Evolutionary conservation across 441 rosid species (phyloP), one percentile per base, ranked within the genome.

Genomic region (Populus hybrid): DNA sequence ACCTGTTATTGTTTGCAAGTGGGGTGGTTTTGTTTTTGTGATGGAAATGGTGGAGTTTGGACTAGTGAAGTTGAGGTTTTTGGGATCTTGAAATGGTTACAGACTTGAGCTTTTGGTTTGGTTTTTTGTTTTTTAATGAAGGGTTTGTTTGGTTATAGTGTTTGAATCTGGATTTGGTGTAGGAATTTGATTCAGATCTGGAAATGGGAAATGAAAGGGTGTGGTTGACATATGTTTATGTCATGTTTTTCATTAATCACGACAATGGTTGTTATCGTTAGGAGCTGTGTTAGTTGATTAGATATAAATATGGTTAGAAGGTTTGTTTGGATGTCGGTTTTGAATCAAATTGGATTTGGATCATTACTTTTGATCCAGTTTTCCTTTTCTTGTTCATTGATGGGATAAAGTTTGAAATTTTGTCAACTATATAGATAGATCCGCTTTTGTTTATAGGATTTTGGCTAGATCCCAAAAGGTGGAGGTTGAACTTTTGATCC

Each of bases 161-260:
- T 5, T 59, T 28, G 69, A 40, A 73, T 73, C 21, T n/a, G 59
- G 63, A 3, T 72, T 77, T n/a, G 59, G 28, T 30, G 26, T 61
- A 24, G 20, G 3, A 8, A 16, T 21, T 75, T 23, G 71, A 3
- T 3, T 64, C 61, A 70, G 82, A 79, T 75, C 82, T 75, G 78
- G 28, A 21, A 75, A 28, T 79, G 78, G 40, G 20, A 63, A 28
- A 8, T 70, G 23, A 14, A 23, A 74, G 67, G 30, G 66, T 20
- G 59, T 36, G 21, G 12, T n/a, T 63, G 34, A 10, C 26, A 5
- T 64, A 34, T 50, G 42, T 74, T 57, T 36, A 14, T 66, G 40
- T 36, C 16, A 21, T 10, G 69, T 65, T 28, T 65, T 28, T 4
- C 32, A 65, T 28, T 34, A 30, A 30, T 28, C 14, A 8, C 20